Evolutionary conservation across 306 rosid genomes (phyloP).

Genomic region (Rubus idaeus): DNA sequence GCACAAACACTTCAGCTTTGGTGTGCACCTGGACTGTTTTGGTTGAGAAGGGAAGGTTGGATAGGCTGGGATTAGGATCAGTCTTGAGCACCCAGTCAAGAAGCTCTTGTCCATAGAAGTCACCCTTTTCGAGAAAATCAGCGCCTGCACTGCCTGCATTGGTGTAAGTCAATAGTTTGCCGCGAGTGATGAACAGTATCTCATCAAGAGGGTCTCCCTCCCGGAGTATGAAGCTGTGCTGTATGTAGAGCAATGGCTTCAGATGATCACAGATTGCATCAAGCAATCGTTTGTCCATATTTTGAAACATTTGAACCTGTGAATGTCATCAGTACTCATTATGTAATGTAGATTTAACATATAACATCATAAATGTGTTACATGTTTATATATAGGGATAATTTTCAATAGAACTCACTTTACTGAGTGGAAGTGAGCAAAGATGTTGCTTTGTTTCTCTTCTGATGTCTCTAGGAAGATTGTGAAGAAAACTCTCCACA

Average conservation of each 20-base stretch:
- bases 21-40: conserved; percentile 52
- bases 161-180: conserved; percentile 38
- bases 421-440: too few relatives aligned
- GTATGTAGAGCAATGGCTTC: conserved; percentile 38
- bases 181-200: conserved; percentile 52
- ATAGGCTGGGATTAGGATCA: conserved; percentile 29
- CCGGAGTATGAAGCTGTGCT: conserved; percentile 36
- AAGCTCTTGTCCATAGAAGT: conserved; percentile 64
- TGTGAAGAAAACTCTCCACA: too few relatives aligned
- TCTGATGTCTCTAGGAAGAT: too few relatives aligned
- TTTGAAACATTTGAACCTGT: conserved; percentile 46
- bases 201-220: conserved; percentile 56
- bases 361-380: too few relatives aligned
- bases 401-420: too few relatives aligned
- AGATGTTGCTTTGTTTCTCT: too few relatives aligned
- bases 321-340: neutral
- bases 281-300: conserved; percentile 44
- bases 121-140: conserved; percentile 47
- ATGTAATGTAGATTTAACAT: neutral
- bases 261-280: conserved; percentile 48
- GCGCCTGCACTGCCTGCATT: conserved; percentile 33
- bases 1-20: conserved; percentile 62
- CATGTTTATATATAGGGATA: too few relatives aligned
- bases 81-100: conserved; percentile 59
- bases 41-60: conserved; percentile 51